Conservation (phyloP, 768 basidiomycete species). For the Clitopilus passeckerianus region DNA sequence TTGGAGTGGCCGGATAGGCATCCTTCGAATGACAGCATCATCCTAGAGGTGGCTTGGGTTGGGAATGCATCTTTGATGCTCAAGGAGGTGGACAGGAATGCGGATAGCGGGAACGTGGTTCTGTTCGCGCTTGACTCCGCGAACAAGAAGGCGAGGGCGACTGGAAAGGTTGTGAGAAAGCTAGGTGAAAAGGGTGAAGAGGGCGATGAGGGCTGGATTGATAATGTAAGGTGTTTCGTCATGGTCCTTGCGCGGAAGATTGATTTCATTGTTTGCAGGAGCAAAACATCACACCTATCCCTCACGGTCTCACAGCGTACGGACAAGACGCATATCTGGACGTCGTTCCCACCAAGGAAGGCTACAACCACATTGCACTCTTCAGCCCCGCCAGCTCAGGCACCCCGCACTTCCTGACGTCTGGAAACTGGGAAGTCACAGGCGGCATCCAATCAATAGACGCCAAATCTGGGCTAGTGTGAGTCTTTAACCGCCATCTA, state of each 20-base stretch:
- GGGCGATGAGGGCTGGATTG: conserved; percentile 93
- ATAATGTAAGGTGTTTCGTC: conserved; percentile 47
- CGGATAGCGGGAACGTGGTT: conserved; percentile 74
- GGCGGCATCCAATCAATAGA: conserved; percentile 72
- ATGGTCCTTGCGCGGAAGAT: not conserved
- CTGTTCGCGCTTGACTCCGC: conserved; percentile 54
- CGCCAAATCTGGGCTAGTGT: conserved; percentile 64
- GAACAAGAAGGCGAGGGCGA: conserved; percentile 20
- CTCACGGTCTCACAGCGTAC: conserved; percentile 32
- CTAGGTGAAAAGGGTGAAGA: conserved; percentile 83
- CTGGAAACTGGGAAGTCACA: conserved; percentile 88
- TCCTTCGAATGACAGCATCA: conserved; percentile 56
- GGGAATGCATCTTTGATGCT: conserved; percentile 66
- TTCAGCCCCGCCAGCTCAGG: conserved; percentile 73
- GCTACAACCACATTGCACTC: conserved; percentile 90
- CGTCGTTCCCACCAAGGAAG: conserved; percentile 74
- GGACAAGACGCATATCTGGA: conserved; percentile 78
- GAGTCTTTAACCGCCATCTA: conserved; percentile 29
- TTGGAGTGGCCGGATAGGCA: conserved; percentile 66
- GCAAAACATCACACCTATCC: conserved; percentile 60
- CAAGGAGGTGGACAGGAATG: conserved; percentile 85
- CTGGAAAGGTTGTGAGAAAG: conserved; percentile 61
- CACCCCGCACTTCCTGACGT: conserved; percentile 78
- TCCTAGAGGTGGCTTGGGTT: conserved; percentile 88
- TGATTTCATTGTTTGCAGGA: conserved; percentile 29